These are phyloP conservation scores for Mycena polygramma DNA, from an alignment of 768 basidiomycete genomes.

Conservation along the genomic window DNA sequence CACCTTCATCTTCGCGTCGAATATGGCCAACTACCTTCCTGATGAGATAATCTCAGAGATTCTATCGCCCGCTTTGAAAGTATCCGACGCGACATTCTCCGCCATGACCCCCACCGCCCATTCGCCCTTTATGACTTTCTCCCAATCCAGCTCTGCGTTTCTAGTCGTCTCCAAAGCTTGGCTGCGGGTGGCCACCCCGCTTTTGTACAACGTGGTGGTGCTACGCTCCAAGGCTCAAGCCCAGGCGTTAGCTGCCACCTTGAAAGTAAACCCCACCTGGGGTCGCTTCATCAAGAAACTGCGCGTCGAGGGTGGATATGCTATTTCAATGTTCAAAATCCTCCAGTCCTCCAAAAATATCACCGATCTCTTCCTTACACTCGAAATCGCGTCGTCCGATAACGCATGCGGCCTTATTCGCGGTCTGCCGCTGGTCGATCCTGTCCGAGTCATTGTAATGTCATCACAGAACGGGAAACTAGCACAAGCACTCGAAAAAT, in stretches of 20 bases:
- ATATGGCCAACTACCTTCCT: not conserved
- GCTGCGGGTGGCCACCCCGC: constrained; percentile 19
- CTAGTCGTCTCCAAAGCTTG: constrained; percentile 6
- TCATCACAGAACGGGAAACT: not conserved
- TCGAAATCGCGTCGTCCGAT: not conserved
- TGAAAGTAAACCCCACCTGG: constrained; percentile 3
- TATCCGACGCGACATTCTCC: not conserved
- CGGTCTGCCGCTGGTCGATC: constrained; percentile 13
- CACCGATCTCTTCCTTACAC: constrained; percentile 6
- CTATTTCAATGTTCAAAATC: constrained; percentile 23
- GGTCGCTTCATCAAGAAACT: constrained; percentile 20
- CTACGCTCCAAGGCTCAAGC: constrained; percentile 20
- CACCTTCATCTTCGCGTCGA: too few relatives aligned
- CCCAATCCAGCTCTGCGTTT: not conserved
- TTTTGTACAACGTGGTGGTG: constrained; percentile 10
- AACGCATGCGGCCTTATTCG: constrained; percentile 16
- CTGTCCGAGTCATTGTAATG: constrained; percentile 5
- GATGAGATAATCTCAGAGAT: constrained; percentile 18
- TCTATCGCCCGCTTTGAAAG: not conserved
- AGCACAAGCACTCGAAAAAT: not conserved
- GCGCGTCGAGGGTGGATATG: constrained; percentile 33
- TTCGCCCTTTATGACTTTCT: not conserved
- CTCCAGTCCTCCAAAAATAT: constrained; percentile 11
- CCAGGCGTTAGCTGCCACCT: not conserved
- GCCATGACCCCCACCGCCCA: not conserved